Base-by-base conservation (phyloP, 2,329 filamentous ascomycete genomes). In the Aspergillus proliferans region DNA sequence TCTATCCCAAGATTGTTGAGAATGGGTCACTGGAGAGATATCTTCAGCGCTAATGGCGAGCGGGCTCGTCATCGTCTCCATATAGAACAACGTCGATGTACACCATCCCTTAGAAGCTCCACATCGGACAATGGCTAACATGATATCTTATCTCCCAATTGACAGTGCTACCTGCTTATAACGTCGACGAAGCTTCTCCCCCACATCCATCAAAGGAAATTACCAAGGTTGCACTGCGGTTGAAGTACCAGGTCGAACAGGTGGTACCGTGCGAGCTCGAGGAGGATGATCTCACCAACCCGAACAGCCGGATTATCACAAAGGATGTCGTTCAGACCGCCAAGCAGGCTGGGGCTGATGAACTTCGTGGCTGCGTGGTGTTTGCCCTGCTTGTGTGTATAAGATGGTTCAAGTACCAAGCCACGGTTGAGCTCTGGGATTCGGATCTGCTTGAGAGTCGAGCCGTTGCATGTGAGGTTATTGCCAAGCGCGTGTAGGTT, bases 251-350 rank as follows among this genome's bases (percentile, higher is more conserved):
- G 58, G 84, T 98, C 60, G 90, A 95, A 70, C 82, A 90, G 66
- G 85, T 90, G 48, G 82, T 98, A 22, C 88, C 92, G 1, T 96
- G 88, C 73, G 93, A 98, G 69, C 78, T 98, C 36, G 85, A 93
- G 50, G 83, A 88, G 63, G 77, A 77, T 4, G 75, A 81, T 48
- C 77, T 98, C 63, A 93, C 87, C 3, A 79, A 78, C 45, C 83
- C 92, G 2, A 90, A 97, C 70, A 94, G 88, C 69, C 81, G 83
- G 42, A 77, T 98, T 67, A 89, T 98, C 65, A 96, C 90, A 0
- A 73, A 74, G 2, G 80, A 82, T 51, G 93, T 98, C 12, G 72
- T 97, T 53, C 71, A 83, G 56, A 90, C 91, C 0, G 89, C 93
- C 15, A 87, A 81, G 57, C 82, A 89, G 57, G 92, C 93, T 0